Conservation (phyloP, 2,329 filamentous ascomycete species). For the Epichloe uncinata region DNA sequence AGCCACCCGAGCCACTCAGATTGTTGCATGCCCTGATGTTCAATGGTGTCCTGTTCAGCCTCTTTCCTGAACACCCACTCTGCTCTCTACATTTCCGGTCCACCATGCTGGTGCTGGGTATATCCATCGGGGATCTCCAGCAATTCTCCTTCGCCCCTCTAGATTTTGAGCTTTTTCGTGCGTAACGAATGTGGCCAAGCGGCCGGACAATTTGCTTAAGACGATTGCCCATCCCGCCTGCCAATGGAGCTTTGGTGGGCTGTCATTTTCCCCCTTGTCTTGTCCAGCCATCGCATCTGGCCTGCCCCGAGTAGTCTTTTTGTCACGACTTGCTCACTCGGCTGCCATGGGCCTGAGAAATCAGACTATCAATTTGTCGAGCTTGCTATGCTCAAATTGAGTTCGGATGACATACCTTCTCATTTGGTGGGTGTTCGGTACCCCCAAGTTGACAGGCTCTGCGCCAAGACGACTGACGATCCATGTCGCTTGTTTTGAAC, state of each 20-base stretch:
- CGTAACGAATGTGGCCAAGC: too few species aligned
- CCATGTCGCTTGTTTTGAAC: not conserved
- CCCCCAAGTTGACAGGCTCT: not conserved
- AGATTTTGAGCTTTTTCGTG: too few species aligned
- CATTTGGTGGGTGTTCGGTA: not conserved
- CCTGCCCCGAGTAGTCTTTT: not conserved
- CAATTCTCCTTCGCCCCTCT: too few species aligned
- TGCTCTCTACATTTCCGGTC: not conserved
- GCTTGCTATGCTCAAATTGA: not conserved
- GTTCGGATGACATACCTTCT: constrained; percentile 1
- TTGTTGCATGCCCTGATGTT: too few species aligned
- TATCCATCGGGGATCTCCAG: not conserved
- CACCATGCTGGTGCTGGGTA: not conserved
- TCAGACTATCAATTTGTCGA: not conserved
- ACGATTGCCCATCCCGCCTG: not conserved
- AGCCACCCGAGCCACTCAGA: too few species aligned
- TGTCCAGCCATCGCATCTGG: not conserved
- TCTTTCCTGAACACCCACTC: not conserved
- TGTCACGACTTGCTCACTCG: not conserved
- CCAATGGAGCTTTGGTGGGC: constrained; percentile 1
- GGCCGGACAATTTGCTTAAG: not conserved
- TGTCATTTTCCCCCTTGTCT: not conserved
- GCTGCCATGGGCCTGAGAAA: not conserved
- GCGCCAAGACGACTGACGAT: not conserved
- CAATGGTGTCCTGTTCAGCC: too few species aligned